These are phyloP conservation scores for Candida silvicultrix DNA, from an alignment of 805 yeast genomes.

Conservation along the genomic window DNA sequence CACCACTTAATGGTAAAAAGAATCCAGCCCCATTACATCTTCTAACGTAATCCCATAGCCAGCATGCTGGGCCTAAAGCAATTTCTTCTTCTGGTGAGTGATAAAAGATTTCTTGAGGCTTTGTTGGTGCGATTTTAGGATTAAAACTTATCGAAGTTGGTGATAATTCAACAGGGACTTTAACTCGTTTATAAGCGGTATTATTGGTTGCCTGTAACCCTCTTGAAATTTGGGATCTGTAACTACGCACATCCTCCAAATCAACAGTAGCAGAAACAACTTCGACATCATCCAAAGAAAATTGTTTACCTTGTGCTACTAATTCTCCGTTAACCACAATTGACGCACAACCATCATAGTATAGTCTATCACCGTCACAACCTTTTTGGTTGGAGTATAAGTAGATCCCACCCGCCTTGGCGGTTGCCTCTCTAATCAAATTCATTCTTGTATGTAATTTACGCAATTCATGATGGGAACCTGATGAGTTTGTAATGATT, in stretches of 20 bases:
- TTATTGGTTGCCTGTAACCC: constrained; percentile 25
- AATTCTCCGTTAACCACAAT: constrained; percentile 89
- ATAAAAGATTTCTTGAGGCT: constrained; percentile 43
- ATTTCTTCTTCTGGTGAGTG: constrained; percentile 93
- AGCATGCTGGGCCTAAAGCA: constrained; percentile 97
- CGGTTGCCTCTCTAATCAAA: constrained; percentile 85
- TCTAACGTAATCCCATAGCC: constrained; percentile 98
- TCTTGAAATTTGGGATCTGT: constrained; percentile 66
- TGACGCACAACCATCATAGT: constrained; percentile 95
- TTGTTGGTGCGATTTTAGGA: constrained; percentile 54
- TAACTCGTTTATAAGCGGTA: constrained; percentile 40
- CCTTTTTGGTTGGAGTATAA: constrained; percentile 94
- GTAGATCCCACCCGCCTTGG: constrained; percentile 95
- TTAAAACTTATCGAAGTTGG: constrained; percentile 54
- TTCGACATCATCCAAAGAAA: constrained; percentile 85
- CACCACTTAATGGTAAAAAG: constrained; percentile 93
- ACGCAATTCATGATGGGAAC: constrained; percentile 95
- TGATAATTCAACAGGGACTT: constrained; percentile 61
- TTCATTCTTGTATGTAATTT: constrained; percentile 81
- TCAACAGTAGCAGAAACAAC: constrained; percentile 95
- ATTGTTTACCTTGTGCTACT: constrained; percentile 91
- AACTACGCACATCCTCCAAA: constrained; percentile 82
- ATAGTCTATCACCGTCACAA: constrained; percentile 95
- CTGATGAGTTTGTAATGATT: constrained; percentile 90
- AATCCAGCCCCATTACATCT: constrained; percentile 87